Evolutionary conservation across 805 yeast species (phyloP).

Genomic region (Metschnikowia aberdeeniae): DNA sequence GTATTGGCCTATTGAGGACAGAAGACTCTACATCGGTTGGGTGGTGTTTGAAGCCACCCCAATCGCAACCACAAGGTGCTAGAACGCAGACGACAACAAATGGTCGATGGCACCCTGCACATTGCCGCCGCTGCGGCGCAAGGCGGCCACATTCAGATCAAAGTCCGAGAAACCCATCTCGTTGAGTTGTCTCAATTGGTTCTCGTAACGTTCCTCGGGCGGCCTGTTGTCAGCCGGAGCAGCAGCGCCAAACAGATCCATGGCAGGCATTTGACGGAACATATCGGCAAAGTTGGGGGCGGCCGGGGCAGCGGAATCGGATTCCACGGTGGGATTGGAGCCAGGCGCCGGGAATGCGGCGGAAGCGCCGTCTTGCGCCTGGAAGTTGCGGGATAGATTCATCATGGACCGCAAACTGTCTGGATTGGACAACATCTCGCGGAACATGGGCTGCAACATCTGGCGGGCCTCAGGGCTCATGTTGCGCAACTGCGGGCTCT

Average conservation of each 20-base stretch:
- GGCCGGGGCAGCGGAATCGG: constrained; percentile 8
- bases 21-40: no score
- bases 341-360: constrained; percentile 38
- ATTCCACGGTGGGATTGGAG: constrained; percentile 32
- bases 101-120: constrained; percentile 96
- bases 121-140: constrained; percentile 93
- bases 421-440: constrained; percentile 71
- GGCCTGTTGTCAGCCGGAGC: constrained; percentile 38
- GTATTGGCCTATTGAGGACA: not conserved
- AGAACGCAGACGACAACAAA: constrained; percentile 37
- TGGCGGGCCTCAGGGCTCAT: constrained; percentile 89
- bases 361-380: constrained; percentile 26
- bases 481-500: constrained; percentile 76
- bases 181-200: constrained; percentile 42
- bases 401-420: constrained; percentile 79
- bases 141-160: constrained; percentile 85
- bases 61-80: not conserved
- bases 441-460: constrained; percentile 78
- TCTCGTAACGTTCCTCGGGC: constrained; percentile 43
- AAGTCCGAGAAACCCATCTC: constrained; percentile 77
- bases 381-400: constrained; percentile 59
- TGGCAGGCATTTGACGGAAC: constrained; percentile 35
- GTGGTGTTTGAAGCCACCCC: not conserved
- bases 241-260: constrained; percentile 41
- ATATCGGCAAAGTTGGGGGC: constrained; percentile 37